phyloP scores from a whole-genome alignment of 1,139 yeast genomes.

The Pichia sp. region DNA sequence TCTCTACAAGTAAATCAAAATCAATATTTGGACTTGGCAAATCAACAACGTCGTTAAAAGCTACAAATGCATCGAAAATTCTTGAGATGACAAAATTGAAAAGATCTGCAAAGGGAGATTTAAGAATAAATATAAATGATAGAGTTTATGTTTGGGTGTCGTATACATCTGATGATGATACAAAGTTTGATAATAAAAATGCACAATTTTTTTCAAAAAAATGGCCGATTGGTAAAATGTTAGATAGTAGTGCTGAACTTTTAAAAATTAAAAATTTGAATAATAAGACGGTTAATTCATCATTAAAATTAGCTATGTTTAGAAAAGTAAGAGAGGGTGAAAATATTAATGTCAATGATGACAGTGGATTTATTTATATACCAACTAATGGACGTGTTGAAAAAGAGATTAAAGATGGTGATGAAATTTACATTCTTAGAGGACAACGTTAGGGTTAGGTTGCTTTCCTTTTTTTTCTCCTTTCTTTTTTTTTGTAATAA shows the following conservation, averaged over 20 bases:
- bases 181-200: constrained; percentile 26
- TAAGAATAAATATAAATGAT: constrained; percentile 45
- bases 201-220: constrained; percentile 30
- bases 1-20: constrained; percentile 15
- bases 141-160: constrained; percentile 59
- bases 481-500: constrained; percentile 10
- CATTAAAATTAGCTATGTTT: constrained; percentile 43
- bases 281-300: constrained; percentile 40
- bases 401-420: constrained; percentile 43
- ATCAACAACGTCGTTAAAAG: neutral
- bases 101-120: constrained; percentile 63
- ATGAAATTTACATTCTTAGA: constrained; percentile 50
- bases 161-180: constrained; percentile 33
- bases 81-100: constrained; percentile 40
- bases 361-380: constrained; percentile 28
- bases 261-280: constrained; percentile 53
- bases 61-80: constrained; percentile 14
- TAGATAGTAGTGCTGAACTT: constrained; percentile 59
- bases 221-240: constrained; percentile 74
- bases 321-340: constrained; percentile 29
- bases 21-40: neutral
- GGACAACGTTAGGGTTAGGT: constrained; percentile 30
- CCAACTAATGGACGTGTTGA: constrained; percentile 39
- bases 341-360: constrained; percentile 12
- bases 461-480: too few relatives aligned